These are phyloP conservation scores for Cairneyella variabilis DNA, from an alignment of 495 filamentous ascomycete species.

Conservation along the genomic window DNA sequence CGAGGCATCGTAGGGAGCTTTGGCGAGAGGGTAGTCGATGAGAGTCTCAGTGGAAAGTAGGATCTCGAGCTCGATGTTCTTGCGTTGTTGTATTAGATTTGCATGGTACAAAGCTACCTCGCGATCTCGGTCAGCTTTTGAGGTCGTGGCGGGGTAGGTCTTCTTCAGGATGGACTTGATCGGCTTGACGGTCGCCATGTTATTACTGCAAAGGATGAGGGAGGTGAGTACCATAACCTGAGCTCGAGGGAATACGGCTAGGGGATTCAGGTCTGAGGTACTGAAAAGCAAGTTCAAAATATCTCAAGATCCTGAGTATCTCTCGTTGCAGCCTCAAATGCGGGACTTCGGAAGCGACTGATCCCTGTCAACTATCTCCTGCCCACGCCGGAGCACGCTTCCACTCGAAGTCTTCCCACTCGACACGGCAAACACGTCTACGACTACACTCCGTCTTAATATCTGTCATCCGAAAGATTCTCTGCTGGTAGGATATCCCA, in stretches of 20 bases:
- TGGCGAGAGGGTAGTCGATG: slow-evolving; percentile 50
- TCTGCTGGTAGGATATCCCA: slow-evolving; percentile 16
- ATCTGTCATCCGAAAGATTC: slow-evolving; percentile 3
- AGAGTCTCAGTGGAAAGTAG: slow-evolving; percentile 67
- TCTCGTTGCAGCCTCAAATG: too few relatives aligned
- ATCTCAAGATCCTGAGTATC: too few relatives aligned
- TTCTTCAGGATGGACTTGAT: slow-evolving; percentile 32
- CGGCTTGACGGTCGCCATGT: slow-evolving; percentile 20
- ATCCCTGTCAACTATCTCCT: slow-evolving; percentile 4
- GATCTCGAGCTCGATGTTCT: slow-evolving; percentile 66
- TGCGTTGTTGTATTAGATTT: slow-evolving; percentile 69
- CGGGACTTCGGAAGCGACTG: slow-evolving; percentile 9
- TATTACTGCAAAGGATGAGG: too few relatives aligned
- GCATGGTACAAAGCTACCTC: slow-evolving; percentile 73
- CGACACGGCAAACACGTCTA: too few relatives aligned
- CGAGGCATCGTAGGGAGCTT: slow-evolving; percentile 48
- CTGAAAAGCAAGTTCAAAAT: too few relatives aligned
- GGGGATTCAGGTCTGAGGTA: too few relatives aligned
- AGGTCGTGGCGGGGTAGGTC: slow-evolving; percentile 23
- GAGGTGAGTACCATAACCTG: too few relatives aligned
- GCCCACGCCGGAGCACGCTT: slow-evolving; percentile 11
- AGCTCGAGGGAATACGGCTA: too few relatives aligned
- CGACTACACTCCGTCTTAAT: not conserved
- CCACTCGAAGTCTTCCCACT: too few relatives aligned
- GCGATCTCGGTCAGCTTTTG: slow-evolving; percentile 39